Evolutionary conservation across 129 eudicot genomes (phyloP).

Genomic region (Heracleum sosnowskyi): DNA sequence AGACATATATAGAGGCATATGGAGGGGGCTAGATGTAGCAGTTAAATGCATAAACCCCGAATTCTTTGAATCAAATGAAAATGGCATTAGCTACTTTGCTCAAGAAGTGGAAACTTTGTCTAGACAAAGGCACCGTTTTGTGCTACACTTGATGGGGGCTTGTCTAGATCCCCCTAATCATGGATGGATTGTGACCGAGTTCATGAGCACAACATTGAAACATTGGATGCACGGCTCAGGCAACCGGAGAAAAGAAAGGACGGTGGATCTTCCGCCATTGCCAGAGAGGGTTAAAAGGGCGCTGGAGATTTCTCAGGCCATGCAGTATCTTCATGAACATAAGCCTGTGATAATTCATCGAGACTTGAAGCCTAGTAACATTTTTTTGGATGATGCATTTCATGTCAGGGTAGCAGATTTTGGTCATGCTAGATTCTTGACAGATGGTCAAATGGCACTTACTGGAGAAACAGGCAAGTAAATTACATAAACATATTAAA

Average conservation of each 20-base stretch:
- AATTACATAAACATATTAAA: background rate
- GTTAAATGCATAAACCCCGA: constrained; percentile 69
- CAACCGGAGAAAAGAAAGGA: constrained; percentile 40
- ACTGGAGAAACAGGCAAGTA: constrained; percentile 68
- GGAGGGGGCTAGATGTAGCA: constrained; percentile 79
- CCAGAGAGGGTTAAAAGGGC: constrained; percentile 48
- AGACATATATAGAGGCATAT: constrained; percentile 58
- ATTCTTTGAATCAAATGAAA: constrained; percentile 48
- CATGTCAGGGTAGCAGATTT: constrained; percentile 73
- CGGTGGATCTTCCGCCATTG: constrained; percentile 33
- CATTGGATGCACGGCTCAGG: constrained; percentile 64
- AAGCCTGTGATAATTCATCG: constrained; percentile 60
- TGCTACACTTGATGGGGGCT: constrained; percentile 69
- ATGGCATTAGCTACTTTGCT: constrained; percentile 51
- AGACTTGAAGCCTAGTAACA: constrained; percentile 61
- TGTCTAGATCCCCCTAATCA: constrained; percentile 65
- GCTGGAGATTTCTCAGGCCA: constrained; percentile 65
- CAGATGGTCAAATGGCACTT: constrained; percentile 59
- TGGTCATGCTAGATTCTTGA: constrained; percentile 71
- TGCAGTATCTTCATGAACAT: constrained; percentile 70
- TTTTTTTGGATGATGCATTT: constrained; percentile 59
- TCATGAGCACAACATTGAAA: constrained; percentile 45
- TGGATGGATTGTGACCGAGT: constrained; percentile 70
- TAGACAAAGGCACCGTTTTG: constrained; percentile 57
- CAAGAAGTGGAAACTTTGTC: constrained; percentile 71